These are phyloP conservation scores for Saprolegnia diclina DNA, from an alignment of 352 stramenopile species.

Conservation along the genomic window DNA sequence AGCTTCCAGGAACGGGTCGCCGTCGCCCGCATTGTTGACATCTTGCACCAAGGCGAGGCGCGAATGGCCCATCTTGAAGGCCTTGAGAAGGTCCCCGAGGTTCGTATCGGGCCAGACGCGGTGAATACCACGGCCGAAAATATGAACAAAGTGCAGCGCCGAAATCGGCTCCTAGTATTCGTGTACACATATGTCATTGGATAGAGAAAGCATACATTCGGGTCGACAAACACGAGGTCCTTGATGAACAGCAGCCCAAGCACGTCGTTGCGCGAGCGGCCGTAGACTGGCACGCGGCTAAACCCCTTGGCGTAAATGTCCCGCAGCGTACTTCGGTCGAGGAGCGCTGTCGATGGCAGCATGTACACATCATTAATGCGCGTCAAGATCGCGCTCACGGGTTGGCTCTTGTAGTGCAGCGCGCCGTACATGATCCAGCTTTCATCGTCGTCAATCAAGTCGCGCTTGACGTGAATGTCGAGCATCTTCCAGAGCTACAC, in stretches of 20 bases:
- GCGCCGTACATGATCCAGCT: conserved; percentile 91
- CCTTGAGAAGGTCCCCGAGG: conserved; percentile 65
- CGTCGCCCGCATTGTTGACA: conserved; percentile 69
- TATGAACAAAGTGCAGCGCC: conserved; percentile 89
- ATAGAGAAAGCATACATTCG: conserved; percentile 31
- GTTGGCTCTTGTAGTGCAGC: conserved; percentile 69
- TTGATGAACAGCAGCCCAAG: conserved; percentile 94
- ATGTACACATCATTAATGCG: conserved; percentile 66
- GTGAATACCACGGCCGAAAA: conserved; percentile 63
- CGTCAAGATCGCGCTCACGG: conserved; percentile 89
- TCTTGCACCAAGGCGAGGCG: conserved; percentile 72
- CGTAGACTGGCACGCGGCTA: conserved; percentile 93
- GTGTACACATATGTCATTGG: neutral
- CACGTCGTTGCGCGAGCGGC: conserved; percentile 94
- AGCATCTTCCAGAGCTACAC: conserved; percentile 93
- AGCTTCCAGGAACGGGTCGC: conserved; percentile 95
- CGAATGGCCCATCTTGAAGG: conserved; percentile 68
- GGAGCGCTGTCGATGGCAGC: conserved; percentile 39
- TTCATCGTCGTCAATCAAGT: conserved; percentile 89
- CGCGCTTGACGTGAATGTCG: conserved; percentile 93
- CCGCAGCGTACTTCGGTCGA: conserved; percentile 55
- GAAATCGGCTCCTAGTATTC: conserved; percentile 38
- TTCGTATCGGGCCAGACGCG: conserved; percentile 62
- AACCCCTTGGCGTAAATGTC: conserved; percentile 88
- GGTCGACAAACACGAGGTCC: conserved; percentile 83